phyloP scores from a whole-genome alignment of 331 rosid genomes.

The Stylosanthes scabra region DNA sequence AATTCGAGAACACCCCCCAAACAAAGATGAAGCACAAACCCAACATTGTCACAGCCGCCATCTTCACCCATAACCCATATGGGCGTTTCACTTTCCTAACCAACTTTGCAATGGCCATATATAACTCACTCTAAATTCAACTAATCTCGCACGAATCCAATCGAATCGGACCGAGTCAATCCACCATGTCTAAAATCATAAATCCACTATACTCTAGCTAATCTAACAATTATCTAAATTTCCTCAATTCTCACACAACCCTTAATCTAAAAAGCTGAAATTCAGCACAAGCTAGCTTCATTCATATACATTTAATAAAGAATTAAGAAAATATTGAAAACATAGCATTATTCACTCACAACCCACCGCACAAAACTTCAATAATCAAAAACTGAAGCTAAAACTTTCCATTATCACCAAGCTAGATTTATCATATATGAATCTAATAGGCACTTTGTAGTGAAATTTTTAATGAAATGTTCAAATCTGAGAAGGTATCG shows the following conservation, averaged over 20 bases:
- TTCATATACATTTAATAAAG: neutral
- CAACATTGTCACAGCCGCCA: conserved; percentile 72
- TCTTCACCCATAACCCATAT: conserved; percentile 72
- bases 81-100: conserved; percentile 86
- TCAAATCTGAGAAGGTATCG: neutral
- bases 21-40: conserved; percentile 86
- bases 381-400: no score
- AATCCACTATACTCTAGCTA: neutral
- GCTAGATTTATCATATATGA: no score
- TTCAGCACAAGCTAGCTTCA: neutral
- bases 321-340: no score
- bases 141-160: neutral
- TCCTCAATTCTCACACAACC: neutral
- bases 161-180: neutral
- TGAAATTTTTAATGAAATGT: neutral
- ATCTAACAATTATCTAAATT: neutral
- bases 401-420: no score
- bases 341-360: no score
- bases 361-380: no score
- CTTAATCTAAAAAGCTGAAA: neutral
- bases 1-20: conserved; percentile 80
- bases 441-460: neutral
- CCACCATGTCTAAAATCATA: neutral
- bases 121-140: conserved; percentile 42
- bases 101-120: conserved; percentile 80